phyloP scores from a whole-genome alignment of 768 basidiomycete genomes.

The Mycena maculata region DNA sequence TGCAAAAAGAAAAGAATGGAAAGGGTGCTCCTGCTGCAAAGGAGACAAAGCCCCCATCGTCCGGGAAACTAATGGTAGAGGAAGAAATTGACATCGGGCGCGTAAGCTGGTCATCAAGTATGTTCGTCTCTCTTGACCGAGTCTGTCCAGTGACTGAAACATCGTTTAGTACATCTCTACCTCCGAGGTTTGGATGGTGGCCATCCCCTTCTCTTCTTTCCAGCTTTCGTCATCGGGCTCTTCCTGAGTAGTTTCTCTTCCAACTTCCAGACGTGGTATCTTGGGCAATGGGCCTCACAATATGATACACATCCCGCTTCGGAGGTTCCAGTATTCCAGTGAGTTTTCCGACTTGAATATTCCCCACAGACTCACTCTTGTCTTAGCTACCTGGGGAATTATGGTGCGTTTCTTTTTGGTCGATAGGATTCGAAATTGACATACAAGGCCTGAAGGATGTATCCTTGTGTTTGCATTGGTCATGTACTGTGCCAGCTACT shows the following conservation, averaged over 20 bases:
- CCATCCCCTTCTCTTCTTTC: conserved; percentile 49
- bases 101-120: conserved; percentile 56
- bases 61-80: conserved; percentile 67
- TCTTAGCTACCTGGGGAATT: neutral
- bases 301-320: conserved; percentile 47
- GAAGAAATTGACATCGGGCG: conserved; percentile 73
- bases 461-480: conserved; percentile 48
- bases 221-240: conserved; percentile 40
- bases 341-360: conserved; percentile 37
- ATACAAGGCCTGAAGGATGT: conserved; percentile 30
- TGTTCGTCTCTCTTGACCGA: neutral
- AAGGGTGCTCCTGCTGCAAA: conserved; percentile 36
- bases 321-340: conserved; percentile 50
- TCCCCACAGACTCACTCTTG: neutral
- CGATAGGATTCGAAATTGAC: neutral
- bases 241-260: conserved; percentile 41
- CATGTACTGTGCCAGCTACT: conserved; percentile 48
- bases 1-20: conserved; percentile 34
- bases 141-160: neutral
- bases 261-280: conserved; percentile 53
- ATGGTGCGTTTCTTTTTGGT: neutral
- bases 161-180: conserved; percentile 46
- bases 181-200: conserved; percentile 52
- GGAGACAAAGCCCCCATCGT: conserved; percentile 40
- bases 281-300: conserved; percentile 57